Evolutionary conservation across 2,329 filamentous ascomycete genomes (phyloP).

Genomic region (Thielaviopsis punctulata): DNA sequence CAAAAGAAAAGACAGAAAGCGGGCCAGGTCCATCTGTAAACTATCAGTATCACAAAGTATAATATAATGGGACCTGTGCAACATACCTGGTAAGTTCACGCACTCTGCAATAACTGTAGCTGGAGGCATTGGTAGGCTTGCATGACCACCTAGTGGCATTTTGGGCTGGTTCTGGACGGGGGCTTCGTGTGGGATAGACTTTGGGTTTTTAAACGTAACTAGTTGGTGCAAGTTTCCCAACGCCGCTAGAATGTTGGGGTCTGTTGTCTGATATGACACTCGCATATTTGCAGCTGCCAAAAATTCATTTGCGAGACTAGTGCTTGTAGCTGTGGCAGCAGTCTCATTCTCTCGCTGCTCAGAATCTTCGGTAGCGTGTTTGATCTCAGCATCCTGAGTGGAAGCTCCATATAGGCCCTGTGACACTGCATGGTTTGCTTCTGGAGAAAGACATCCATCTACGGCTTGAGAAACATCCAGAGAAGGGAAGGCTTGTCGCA

Average conservation of each 20-base stretch:
- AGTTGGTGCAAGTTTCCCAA: constrained; percentile 34
- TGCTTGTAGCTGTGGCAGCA: constrained; percentile 31
- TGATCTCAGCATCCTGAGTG: constrained; percentile 11
- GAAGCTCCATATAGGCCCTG: constrained; percentile 22
- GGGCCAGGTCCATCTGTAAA: neutral
- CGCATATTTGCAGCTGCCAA: constrained; percentile 34
- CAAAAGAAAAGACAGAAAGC: constrained; percentile 1
- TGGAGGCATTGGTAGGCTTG: constrained; percentile 38
- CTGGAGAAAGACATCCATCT: neutral
- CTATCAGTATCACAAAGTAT: neutral
- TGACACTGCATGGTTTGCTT: neutral
- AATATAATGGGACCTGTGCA: neutral
- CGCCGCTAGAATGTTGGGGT: constrained; percentile 35
- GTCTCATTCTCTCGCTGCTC: constrained; percentile 26
- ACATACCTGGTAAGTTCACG: neutral
- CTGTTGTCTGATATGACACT: constrained; percentile 27
- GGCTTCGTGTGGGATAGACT: constrained; percentile 24
- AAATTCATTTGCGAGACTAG: constrained; percentile 36
- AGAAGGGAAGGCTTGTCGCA: constrained; percentile 15
- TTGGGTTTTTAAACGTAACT: constrained; percentile 31
- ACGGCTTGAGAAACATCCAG: neutral
- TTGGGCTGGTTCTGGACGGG: constrained; percentile 29
- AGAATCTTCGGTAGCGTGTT: neutral
- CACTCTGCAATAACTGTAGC: neutral
- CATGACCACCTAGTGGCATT: constrained; percentile 27